Evolutionary conservation across 768 basidiomycete genomes (phyloP).

Genomic region (Suillus sp.): DNA sequence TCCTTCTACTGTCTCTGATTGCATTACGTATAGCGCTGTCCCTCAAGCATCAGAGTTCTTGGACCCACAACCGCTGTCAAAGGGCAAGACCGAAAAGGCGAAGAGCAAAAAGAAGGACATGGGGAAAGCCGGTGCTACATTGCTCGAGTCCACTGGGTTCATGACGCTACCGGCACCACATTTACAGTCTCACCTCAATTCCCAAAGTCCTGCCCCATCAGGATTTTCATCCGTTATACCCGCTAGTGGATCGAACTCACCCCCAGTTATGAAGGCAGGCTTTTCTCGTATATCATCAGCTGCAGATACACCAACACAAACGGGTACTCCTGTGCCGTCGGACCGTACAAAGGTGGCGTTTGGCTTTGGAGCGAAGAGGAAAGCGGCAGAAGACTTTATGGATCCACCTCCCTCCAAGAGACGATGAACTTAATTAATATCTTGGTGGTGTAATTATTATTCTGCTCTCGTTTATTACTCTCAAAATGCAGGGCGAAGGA

Average conservation of each 20-base stretch:
- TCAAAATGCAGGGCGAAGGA: not conserved
- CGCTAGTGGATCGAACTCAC: conserved; percentile 51
- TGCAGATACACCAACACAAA: conserved; percentile 47
- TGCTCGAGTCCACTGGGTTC: conserved; percentile 58
- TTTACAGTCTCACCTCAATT: conserved; percentile 40
- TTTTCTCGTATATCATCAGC: conserved; percentile 76
- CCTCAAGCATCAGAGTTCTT: conserved; percentile 84
- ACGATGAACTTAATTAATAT: conserved; percentile 27
- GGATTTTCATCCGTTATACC: conserved; percentile 33
- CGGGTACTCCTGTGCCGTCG: conserved; percentile 56
- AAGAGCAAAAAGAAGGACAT: conserved; percentile 79
- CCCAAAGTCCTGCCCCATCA: conserved; percentile 46
- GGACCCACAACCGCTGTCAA: conserved; percentile 77
- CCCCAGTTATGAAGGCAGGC: conserved; percentile 59
- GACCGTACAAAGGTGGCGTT: conserved; percentile 79
- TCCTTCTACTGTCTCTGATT: conserved; percentile 6
- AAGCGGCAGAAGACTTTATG: conserved; percentile 69
- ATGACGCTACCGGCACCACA: conserved; percentile 71
- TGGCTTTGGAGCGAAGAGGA: conserved; percentile 79
- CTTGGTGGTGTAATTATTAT: conserved; percentile 7
- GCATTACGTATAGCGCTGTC: conserved; percentile 60
- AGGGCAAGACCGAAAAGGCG: conserved; percentile 80
- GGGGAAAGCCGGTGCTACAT: conserved; percentile 50
- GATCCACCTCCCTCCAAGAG: conserved; percentile 70
- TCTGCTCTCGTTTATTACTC: not conserved